Evolutionary conservation across 257 asterid genomes (phyloP).

Genomic region (Handroanthus guayacan): DNA sequence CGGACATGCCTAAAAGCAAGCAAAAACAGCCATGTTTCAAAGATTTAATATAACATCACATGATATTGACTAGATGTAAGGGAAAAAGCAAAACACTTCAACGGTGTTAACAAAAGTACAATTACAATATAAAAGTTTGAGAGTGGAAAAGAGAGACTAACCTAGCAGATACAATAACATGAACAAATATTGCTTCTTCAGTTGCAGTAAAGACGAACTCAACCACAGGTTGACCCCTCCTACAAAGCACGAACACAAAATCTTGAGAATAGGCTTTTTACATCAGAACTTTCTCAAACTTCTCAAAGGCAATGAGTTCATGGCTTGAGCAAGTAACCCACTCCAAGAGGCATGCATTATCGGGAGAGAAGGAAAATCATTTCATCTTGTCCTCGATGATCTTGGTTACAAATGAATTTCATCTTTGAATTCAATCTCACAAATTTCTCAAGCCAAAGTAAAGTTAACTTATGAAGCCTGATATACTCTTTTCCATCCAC

Average conservation of each 20-base stretch:
- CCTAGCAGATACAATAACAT: slow-evolving; percentile 91
- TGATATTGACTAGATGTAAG: slow-evolving; percentile 25
- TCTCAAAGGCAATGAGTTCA: slow-evolving; percentile 20
- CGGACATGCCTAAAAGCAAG: slow-evolving; percentile 76
- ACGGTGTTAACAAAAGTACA: slow-evolving; percentile 20
- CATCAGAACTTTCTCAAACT: slow-evolving; percentile 19
- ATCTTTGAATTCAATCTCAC: slow-evolving; percentile 30
- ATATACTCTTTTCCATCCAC: slow-evolving; percentile 21
- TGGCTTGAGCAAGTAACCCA: slow-evolving; percentile 29
- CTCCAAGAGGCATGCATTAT: background rate
- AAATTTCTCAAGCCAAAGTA: slow-evolving; percentile 9
- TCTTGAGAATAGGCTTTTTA: slow-evolving; percentile 28
- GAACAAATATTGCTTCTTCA: slow-evolving; percentile 93
- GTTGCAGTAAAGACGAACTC: slow-evolving; percentile 95
- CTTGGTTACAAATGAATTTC: slow-evolving; percentile 14
- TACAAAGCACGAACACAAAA: slow-evolving; percentile 52
- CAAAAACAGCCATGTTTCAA: slow-evolving; percentile 23
- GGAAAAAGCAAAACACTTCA: slow-evolving; percentile 21
- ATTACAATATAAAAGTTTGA: slow-evolving; percentile 24
- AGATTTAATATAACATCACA: slow-evolving; percentile 18
- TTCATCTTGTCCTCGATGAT: slow-evolving; percentile 9
- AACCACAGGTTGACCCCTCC: slow-evolving; percentile 96
- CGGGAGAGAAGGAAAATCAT: slow-evolving; percentile 6
- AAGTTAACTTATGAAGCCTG: background rate
- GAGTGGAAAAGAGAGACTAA: slow-evolving; percentile 42